Evolutionary conservation across 2,329 filamentous ascomycete genomes (phyloP).

Genomic region (Rhytidhysteron rufulum): DNA sequence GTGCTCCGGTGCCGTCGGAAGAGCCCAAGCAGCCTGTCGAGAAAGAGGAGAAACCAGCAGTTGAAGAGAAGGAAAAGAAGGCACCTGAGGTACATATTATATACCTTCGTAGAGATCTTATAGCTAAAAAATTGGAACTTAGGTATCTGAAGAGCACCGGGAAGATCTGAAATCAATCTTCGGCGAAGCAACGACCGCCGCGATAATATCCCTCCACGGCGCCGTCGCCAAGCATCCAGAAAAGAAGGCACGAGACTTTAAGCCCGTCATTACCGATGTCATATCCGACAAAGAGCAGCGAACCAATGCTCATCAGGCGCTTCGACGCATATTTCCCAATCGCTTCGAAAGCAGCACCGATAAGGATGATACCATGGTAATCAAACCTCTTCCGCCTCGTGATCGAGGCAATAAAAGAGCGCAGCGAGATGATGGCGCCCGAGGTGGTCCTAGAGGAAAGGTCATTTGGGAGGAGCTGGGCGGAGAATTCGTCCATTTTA

Average conservation of each 20-base stretch:
- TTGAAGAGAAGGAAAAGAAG: slow-evolving; percentile 4
- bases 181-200: slow-evolving; percentile 45
- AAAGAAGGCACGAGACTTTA: slow-evolving; percentile 54
- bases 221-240: slow-evolving; percentile 52
- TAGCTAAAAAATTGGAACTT: not conserved
- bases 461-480: slow-evolving; percentile 62
- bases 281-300: slow-evolving; percentile 60
- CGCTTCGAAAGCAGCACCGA: slow-evolving; percentile 74
- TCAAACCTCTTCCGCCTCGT: slow-evolving; percentile 46
- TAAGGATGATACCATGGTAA: slow-evolving; percentile 63
- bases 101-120: not conserved
- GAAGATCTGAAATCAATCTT: slow-evolving; percentile 45
- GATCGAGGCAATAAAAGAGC: slow-evolving; percentile 29
- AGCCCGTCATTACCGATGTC: slow-evolving; percentile 49
- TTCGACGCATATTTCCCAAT: slow-evolving; percentile 77
- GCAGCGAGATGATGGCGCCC: slow-evolving; percentile 19
- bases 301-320: slow-evolving; percentile 59
- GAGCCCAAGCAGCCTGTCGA: not conserved
- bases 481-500: slow-evolving; percentile 86
- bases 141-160: slow-evolving; percentile 38
- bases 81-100: not conserved
- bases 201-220: slow-evolving; percentile 54
- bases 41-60: slow-evolving; percentile 12
- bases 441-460: slow-evolving; percentile 35
- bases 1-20: not conserved